Evolutionary conservation across 257 asterid species (phyloP).

Genomic region (Lycium ferocissimum): DNA sequence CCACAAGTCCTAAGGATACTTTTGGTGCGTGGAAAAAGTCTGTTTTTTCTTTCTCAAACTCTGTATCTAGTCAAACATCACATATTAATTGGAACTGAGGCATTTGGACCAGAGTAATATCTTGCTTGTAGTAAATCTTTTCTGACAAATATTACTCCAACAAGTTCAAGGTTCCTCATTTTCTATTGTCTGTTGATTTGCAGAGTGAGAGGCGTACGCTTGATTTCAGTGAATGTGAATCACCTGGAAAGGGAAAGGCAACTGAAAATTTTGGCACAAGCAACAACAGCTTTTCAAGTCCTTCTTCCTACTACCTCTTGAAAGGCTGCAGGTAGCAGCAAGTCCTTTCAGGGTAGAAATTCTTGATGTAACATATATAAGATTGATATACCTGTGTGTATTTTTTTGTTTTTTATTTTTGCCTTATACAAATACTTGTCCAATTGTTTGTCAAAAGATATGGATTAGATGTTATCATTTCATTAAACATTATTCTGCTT

Average conservation of each 20-base stretch:
- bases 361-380: constrained; percentile 29
- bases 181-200: constrained; percentile 23
- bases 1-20: background rate
- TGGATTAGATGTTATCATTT: constrained; percentile 22
- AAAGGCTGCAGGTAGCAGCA: constrained; percentile 67
- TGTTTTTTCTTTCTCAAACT: background rate
- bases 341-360: constrained; percentile 26
- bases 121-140: background rate
- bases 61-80: background rate
- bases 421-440: constrained; percentile 18
- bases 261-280: constrained; percentile 47
- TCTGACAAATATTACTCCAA: background rate
- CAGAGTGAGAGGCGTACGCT: constrained; percentile 84
- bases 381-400: constrained; percentile 31
- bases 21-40: background rate
- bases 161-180: background rate
- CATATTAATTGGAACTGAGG: background rate
- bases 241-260: constrained; percentile 62
- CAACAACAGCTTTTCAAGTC: constrained; percentile 52
- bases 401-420: constrained; percentile 14
- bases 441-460: constrained; percentile 30
- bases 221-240: constrained; percentile 87
- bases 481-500: constrained; percentile 24
- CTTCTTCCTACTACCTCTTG: constrained; percentile 77
- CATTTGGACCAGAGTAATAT: background rate